These are phyloP conservation scores for Mortierella sp. DNA, from an alignment of 371 early-diverging fungal species.

Conservation along the genomic window DNA sequence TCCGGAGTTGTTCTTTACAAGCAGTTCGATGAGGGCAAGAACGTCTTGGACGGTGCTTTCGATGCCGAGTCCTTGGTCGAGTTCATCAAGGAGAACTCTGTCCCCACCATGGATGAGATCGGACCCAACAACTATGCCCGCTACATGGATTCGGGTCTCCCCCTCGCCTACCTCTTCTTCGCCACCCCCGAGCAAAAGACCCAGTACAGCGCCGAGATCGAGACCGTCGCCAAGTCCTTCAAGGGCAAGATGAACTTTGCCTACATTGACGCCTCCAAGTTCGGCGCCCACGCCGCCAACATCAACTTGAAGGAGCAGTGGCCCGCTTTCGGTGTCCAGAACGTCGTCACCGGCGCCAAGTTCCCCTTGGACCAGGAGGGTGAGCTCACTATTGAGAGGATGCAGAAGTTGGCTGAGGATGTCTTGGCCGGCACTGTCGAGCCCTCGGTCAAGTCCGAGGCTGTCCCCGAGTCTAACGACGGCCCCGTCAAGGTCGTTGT, in stretches of 20 bases:
- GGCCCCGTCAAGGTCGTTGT: conserved; percentile 93
- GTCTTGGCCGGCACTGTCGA: conserved; percentile 79
- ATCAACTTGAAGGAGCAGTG: conserved; percentile 86
- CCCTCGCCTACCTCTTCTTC: conserved; percentile 91
- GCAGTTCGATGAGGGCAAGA: conserved; percentile 91
- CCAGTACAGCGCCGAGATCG: conserved; percentile 59
- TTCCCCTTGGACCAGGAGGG: conserved; percentile 84
- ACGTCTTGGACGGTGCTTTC: conserved; percentile 70
- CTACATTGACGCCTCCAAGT: conserved; percentile 89
- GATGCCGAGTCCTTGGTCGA: conserved; percentile 65
- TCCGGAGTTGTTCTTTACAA: conserved; percentile 88
- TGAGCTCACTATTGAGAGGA: conserved; percentile 68
- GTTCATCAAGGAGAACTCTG: conserved; percentile 82
- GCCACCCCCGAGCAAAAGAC: conserved; percentile 73
- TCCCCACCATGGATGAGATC: conserved; percentile 93
- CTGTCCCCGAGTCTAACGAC: conserved; percentile 87
- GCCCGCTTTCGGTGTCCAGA: conserved; percentile 95
- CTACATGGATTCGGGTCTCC: conserved; percentile 88
- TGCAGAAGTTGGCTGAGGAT: conserved; percentile 75
- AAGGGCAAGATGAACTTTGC: conserved; percentile 92
- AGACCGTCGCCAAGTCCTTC: conserved; percentile 84
- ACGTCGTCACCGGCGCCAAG: conserved; percentile 77
- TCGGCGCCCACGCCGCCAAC: conserved; percentile 86
- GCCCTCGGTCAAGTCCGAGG: conserved; percentile 88
- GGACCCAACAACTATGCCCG: conserved; percentile 86